phyloP scores from a whole-genome alignment of 805 yeast species.

The Metschnikowia sp. region DNA sequence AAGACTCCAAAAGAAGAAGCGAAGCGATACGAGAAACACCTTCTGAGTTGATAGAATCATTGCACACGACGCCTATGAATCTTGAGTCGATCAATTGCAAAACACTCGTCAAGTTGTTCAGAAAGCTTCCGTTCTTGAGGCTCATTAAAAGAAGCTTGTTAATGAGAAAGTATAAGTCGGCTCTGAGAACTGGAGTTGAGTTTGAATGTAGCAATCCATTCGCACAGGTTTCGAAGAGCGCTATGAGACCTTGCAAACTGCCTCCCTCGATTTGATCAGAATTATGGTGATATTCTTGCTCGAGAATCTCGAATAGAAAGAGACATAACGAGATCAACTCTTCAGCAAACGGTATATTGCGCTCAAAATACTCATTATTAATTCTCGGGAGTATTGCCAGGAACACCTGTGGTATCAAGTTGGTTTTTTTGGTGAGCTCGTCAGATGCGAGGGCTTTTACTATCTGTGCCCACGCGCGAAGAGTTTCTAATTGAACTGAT shows the following conservation, averaged over 20 bases:
- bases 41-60: constrained; percentile 77
- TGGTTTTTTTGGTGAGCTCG: constrained; percentile 35
- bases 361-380: constrained; percentile 61
- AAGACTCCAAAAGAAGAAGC: constrained; percentile 66
- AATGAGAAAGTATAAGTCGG: constrained; percentile 74
- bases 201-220: constrained; percentile 70
- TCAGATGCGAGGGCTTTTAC: constrained; percentile 71
- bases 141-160: constrained; percentile 61
- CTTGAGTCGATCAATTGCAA: constrained; percentile 58
- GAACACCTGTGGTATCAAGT: constrained; percentile 72
- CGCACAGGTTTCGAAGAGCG: constrained; percentile 70
- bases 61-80: constrained; percentile 61
- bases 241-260: constrained; percentile 51
- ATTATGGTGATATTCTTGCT: not conserved
- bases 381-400: constrained; percentile 75
- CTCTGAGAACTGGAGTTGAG: constrained; percentile 63
- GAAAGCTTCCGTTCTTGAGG: constrained; percentile 36
- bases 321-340: constrained; percentile 76
- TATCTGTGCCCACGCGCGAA: constrained; percentile 82
- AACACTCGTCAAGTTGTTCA: constrained; percentile 49
- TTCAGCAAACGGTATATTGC: constrained; percentile 64
- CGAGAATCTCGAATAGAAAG: constrained; percentile 58
- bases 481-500: constrained; percentile 52
- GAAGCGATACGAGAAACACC: constrained; percentile 75
- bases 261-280: not conserved